Conservation (phyloP, 2,329 filamentous ascomycete species). For the Fusarium nygamai region DNA sequence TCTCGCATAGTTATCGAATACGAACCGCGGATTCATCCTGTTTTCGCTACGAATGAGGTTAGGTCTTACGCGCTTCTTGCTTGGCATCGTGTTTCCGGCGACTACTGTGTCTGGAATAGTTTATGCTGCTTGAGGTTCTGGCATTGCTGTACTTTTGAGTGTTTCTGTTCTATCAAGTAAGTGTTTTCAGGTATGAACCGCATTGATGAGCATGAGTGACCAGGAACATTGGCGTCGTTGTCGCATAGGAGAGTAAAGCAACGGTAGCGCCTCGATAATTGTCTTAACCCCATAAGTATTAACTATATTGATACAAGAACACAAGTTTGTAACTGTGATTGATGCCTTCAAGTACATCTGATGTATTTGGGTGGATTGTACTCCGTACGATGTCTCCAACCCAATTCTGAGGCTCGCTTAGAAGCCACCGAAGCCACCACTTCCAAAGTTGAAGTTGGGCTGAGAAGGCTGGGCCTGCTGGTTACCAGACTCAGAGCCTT, state of each 20-base stretch:
- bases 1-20: not conserved
- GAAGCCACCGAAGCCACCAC: constrained; percentile 3
- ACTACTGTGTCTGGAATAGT: not conserved
- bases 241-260: not conserved
- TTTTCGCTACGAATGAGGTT: not conserved
- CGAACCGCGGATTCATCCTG: not conserved
- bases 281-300: not conserved
- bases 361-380: too few species aligned
- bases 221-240: not conserved
- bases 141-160: too few species aligned
- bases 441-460: not conserved
- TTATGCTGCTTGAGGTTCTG: not conserved
- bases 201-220: not conserved
- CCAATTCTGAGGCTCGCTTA: not conserved
- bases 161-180: not conserved
- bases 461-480: not conserved
- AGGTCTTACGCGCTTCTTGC: not conserved
- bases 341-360: not conserved
- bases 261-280: not conserved
- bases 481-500: not conserved
- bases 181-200: too few species aligned
- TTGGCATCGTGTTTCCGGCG: not conserved
- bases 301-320: not conserved
- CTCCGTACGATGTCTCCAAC: too few species aligned
- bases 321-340: not conserved